Base-by-base conservation (phyloP, 345 rosid species). In the Populus euphratica region DNA sequence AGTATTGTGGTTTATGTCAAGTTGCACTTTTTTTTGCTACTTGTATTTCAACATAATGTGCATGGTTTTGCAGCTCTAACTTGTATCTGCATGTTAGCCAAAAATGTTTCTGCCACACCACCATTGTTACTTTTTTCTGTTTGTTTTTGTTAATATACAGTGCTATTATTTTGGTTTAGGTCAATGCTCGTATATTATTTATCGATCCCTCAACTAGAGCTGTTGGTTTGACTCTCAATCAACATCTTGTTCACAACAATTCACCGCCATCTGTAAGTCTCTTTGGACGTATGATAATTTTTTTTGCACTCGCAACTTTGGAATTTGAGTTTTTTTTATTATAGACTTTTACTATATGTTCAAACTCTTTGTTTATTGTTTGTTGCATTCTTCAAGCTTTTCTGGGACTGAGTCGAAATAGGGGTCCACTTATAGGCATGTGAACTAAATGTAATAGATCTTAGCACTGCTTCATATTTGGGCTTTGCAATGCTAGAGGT, bases 121-220 rank as follows among this genome's bases (percentile, higher is more conserved):
- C 62, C 44, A 10, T 6, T 12, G n/a, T 25, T 49, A 14, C 18
- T 49, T 36, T 25, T 47, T 23, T 36, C 41, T 62, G 21, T 76
- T 21, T 65, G 16, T 29, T 70, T 41, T 72, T 4, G 35, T 59
- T 35, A 67, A 43, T 72, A 14, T 43, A 14, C 17, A 74, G 44
- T 20, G 59, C 38, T 54, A 11, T 18, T 77, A 52, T 76, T 81
- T 82, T 78, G 39, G 31, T 72, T 77, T 88, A 96, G 99, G 96
- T 96, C 79, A 91, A 86, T 82, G 97, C 99, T 73, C 90, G 97
- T 52, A 89, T 96, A 85, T 81, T 96, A 76, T 96, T 93, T 83
- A 80, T 92, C 27, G 99, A 96, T 88, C 97, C 98, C 73, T 86
- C 91, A 76, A 89, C 94, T 75, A 91, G 99, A 85, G 99, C 99